These are phyloP conservation scores for Lasiosphaeriaceae sp. DNA, from an alignment of 495 filamentous ascomycete species.

Conservation along the genomic window DNA sequence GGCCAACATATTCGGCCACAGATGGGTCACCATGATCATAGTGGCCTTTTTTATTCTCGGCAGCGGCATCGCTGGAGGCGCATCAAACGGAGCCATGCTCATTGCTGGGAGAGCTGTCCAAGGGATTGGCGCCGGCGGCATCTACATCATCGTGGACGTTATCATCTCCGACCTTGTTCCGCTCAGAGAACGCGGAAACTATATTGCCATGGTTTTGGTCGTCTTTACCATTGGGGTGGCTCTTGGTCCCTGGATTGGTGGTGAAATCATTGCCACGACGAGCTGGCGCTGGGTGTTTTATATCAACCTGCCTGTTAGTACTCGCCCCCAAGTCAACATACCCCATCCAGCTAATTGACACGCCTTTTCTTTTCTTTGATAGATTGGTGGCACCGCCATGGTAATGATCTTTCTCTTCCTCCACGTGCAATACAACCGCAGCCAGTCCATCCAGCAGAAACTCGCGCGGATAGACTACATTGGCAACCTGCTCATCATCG, in stretches of 20 bases:
- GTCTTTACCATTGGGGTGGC: conserved; percentile 63
- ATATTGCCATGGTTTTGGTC: conserved; percentile 24
- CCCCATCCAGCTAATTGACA: conserved; percentile 17
- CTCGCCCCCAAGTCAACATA: conserved; percentile 26
- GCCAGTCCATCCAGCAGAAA: conserved; percentile 1
- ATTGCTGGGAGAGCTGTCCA: conserved; percentile 74
- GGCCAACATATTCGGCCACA: conserved; percentile 14
- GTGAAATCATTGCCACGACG: conserved; percentile 52
- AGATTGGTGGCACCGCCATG: conserved; percentile 13
- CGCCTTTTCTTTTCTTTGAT: not conserved
- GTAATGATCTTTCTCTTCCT: not conserved
- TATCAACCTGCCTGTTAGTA: conserved; percentile 33
- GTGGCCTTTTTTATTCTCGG: conserved; percentile 39
- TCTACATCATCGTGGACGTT: conserved; percentile 74
- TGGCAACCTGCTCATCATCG: conserved; percentile 28
- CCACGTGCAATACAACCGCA: not conserved
- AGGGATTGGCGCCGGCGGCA: conserved; percentile 72
- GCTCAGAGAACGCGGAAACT: conserved; percentile 58
- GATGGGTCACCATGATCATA: conserved; percentile 12
- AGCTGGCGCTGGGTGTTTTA: conserved; percentile 37
- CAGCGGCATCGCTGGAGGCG: conserved; percentile 36
- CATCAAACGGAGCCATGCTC: conserved; percentile 50
- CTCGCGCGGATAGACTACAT: conserved; percentile 26
- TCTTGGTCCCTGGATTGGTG: conserved; percentile 65
- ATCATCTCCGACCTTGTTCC: conserved; percentile 65